A percentile compares a stretch with the other conserved stretches of the same genome.
Conservation (phyloP, 1,139 yeast species). For the Hyphopichia fennica region DNA sequence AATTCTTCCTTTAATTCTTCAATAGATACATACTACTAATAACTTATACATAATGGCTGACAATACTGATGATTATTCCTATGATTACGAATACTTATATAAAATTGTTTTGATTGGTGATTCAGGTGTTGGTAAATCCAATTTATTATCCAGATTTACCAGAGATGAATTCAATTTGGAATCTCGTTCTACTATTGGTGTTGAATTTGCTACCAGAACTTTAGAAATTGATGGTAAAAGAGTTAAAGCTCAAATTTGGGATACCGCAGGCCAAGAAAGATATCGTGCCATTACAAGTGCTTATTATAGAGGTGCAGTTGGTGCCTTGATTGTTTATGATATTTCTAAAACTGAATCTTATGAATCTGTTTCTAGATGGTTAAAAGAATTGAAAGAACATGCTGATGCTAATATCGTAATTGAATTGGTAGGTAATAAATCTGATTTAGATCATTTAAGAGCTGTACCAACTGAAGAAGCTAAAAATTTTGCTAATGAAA, state of each 20-base stretch:
- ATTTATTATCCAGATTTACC: conserved; percentile 88
- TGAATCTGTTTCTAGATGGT: conserved; percentile 94
- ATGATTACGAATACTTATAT: conserved; percentile 94
- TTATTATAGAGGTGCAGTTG: conserved; percentile 97
- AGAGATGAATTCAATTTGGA: conserved; percentile 94
- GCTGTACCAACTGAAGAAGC: conserved; percentile 99
- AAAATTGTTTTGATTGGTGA: conserved; percentile 97
- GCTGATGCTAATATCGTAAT: conserved; percentile 97
- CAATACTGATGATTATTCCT: conserved; percentile 70
- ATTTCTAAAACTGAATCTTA: conserved; percentile 90
- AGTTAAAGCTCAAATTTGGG: conserved; percentile 98
- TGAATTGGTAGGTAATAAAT: conserved; percentile 84
- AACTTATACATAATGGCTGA: conserved; percentile 32
- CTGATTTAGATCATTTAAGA: conserved; percentile 91
- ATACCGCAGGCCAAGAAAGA: conserved; percentile 98
- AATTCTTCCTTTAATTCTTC: neutral
- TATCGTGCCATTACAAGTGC: conserved; percentile 98
- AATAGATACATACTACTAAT: neutral
- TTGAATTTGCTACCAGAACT: conserved; percentile 96
- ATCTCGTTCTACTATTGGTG: conserved; percentile 94
- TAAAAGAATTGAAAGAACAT: conserved; percentile 91
- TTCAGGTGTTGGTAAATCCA: conserved; percentile 96
- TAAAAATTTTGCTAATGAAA: conserved; percentile 90
- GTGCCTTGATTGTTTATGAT: conserved; percentile 94
- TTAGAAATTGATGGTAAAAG: conserved; percentile 92